Evolutionary conservation across 73 alveolate genomes (phyloP).

Genomic region (Paramecium pentaurelia): DNA sequence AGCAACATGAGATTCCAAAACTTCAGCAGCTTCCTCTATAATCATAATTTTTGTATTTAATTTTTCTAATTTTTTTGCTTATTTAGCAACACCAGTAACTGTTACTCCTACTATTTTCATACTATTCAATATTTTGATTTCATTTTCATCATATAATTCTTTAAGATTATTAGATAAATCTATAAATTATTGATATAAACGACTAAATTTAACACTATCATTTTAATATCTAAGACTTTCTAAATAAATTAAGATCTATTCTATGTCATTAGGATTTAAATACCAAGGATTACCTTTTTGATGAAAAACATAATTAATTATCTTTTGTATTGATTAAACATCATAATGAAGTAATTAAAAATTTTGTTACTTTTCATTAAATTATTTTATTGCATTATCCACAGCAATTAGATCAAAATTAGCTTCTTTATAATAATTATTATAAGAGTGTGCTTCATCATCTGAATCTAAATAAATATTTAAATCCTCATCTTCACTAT

Average conservation of each 20-base stretch:
- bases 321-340: not conserved
- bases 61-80: slow-evolving; percentile 67
- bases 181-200: not conserved
- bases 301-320: not conserved
- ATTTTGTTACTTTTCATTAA: not conserved
- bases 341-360: not conserved
- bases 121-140: not conserved
- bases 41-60: slow-evolving; percentile 73
- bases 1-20: slow-evolving; percentile 79
- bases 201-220: not conserved
- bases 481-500: not conserved
- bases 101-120: slow-evolving; percentile 84
- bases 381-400: not conserved
- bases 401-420: not conserved
- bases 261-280: not conserved
- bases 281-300: not conserved
- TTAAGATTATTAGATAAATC: not conserved
- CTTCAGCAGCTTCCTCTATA: slow-evolving; percentile 95
- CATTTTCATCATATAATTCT: not conserved
- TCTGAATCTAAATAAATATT: not conserved
- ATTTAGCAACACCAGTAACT: slow-evolving; percentile 87
- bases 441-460: not conserved
- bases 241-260: not conserved
- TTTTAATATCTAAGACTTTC: not conserved
- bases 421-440: not conserved